Evolutionary conservation across 192 early-diverging fungal species (phyloP), one percentile per base, ranked within the genome.

Genomic region (Coemansia sp.): DNA sequence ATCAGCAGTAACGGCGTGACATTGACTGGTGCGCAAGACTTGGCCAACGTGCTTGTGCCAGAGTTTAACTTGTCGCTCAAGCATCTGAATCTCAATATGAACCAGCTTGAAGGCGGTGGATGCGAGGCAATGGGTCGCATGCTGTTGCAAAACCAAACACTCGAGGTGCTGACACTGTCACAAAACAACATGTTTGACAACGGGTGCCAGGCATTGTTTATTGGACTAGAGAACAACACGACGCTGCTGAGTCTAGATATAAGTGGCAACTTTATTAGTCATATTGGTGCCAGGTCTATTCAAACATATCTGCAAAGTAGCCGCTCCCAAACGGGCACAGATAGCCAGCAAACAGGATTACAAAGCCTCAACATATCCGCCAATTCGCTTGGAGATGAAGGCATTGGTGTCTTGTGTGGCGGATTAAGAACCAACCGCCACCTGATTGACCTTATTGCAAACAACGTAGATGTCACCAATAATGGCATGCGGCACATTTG

Each of bases 101-200:
- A 75, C 47, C 67, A 63, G 54, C 37, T 75, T 22, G 73, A 62
- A 23, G 39, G 37, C 1, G 10, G 14, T n/a, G 73, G 73, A 2
- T 69, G 67, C 35, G 61, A 32, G 25, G 55, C 45, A 1, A 52
- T 75, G 38, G 64, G 59, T 0, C 59, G n/a, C 6, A 39, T 50
- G 17, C 55, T 75, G 41, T 59, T 55, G 23, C 57, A 45, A 2
- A 75, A 69, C 55, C 61, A 39, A 10, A 38, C 50, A 1, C 67
- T 75, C 4, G 49, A 61, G 9, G 5, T 38, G 4, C 67, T 75
- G 3, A 38, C 23, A 12, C 19, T 67, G 4, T 60, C 73, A 10
- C 66, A 60, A 27, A 75, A 75, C 64, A 75, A 75, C 57, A 53
- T 69, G 4, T 75, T 75, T 27, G 67, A 69, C 49, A 51, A 69